Evolutionary conservation across 2,329 filamentous ascomycete species (phyloP), one percentile per base, ranked within the genome.

Genomic region (Salinomyces thailandicus): DNA sequence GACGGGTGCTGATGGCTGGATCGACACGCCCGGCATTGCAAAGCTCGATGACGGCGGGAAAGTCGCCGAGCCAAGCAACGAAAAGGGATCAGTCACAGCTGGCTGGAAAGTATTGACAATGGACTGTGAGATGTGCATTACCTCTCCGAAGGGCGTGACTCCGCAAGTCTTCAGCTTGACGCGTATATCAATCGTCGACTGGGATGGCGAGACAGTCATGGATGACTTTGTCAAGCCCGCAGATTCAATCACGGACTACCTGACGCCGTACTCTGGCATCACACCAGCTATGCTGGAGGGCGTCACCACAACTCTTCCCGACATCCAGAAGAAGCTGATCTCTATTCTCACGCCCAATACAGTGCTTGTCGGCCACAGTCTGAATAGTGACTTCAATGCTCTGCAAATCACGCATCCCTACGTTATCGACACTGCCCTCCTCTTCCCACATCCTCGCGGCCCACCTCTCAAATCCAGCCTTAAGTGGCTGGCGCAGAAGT

Each of bases 81-180:
- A 93, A 59, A 66, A 79, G 48, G 89, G 86, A 37, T 89, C 85
- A 58, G 66, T 94, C 39, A 93, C 85, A 0, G 84, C 77, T 18
- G 91, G 87, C 22, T 76, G 85, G 44, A 73, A 80, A 24, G 66
- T 95, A 8, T 66, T 93, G 33, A 81, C 85, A 1, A 68, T 98
- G 37, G 91, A 98, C 58, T 98, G 91, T 62, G 91, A 98, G 62
- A 98, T 98, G 91, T 94, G 87, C 58, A 79, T 85, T 63, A 93
- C 86, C 2, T 82, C 79, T 41, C 54, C 54, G 12, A 34, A 38
- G 24, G 52, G 52, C 13, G 41, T 46, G 12, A 44, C 48, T 14
- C 77, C 81, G 42, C 77, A 77, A 32, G 75, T 84, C 46, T 85
- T 81, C 45, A 85, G 87, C 22, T 75, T 98, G 29, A 93, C 91